These are phyloP conservation scores for Cinnamomum micranthum DNA, from an alignment of 164 flowering plant genomes.

Conservation along the genomic window DNA sequence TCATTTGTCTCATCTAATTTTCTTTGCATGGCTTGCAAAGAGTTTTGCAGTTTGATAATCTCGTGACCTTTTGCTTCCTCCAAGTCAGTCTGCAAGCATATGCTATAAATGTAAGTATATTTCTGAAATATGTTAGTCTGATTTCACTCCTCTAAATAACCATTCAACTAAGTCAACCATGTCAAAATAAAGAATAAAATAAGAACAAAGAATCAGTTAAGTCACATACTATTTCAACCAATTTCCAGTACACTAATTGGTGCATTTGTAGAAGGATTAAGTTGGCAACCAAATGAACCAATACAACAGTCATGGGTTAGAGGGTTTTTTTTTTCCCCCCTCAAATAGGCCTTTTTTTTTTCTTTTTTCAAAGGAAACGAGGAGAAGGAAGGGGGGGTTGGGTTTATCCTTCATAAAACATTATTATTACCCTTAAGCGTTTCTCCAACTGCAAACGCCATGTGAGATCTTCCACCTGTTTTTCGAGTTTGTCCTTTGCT, in stretches of 20 bases:
- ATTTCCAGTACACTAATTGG: no score
- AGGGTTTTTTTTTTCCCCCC: no score
- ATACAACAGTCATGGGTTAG: no score
- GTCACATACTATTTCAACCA: not conserved
- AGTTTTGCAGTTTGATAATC: constrained; percentile 35
- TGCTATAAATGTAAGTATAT: no score
- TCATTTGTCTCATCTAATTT: constrained; percentile 51
- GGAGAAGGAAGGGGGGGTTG: not conserved
- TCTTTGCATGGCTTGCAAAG: constrained; percentile 42
- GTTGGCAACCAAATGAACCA: no score
- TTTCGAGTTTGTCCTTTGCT: constrained; percentile 93
- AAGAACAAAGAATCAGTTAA: not conserved
- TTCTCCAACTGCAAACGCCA: constrained; percentile 91
- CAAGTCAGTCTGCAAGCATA: constrained; percentile 48
- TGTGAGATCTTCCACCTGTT: constrained; percentile 84
- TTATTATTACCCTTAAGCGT: constrained; percentile 62
- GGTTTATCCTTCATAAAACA: not conserved
- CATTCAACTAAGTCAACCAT: not conserved
- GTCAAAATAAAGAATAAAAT: not conserved
- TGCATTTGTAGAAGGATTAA: no score
- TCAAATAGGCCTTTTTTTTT: no score
- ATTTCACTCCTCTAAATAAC: not conserved
- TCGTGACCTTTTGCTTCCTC: constrained; percentile 70
- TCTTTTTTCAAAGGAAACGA: no score
- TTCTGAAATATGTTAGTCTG: not conserved